Evolutionary conservation across 1,139 yeast genomes (phyloP), one percentile per base, ranked within the genome.

Genomic region (Debaryomyces sp.): DNA sequence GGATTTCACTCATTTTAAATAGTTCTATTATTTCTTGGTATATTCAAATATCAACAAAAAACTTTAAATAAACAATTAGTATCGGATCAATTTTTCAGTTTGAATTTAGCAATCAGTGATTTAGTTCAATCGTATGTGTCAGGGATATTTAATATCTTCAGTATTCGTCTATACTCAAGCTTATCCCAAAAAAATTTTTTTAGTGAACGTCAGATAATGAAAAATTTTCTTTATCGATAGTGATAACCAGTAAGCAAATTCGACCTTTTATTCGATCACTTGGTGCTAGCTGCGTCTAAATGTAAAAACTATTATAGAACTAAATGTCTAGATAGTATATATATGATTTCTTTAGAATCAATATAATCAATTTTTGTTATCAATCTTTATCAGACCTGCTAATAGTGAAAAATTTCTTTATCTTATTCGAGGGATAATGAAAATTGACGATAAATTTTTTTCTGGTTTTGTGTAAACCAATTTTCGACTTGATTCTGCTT

Each of bases 1-100:
- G 60, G 29, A 59, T 56, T 45, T 59, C 61, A 50, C 59, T 55
- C 53, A 58, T 54, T 18, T 23, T 44, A 12, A 2, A 2, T 29
- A 3, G 6, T 18, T 27, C 22, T 26, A 43, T 13, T 15, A 23
- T 6, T 36, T 35, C 26, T 21, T 13, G 12, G 35, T 6, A 13
- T 9, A 8, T n/a, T 15, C 29, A 12, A 37, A 22, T 18, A 37
- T 37, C 40, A 37, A 37, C 40, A 37, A 37, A 13, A 12, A n/a
- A n/a, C n/a, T n/a, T 12, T n/a, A 37, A 34, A 13, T 34, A 17
- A 34, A 17, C 18, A 13, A n/a, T 29, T 15, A 30, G 17, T 34
- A 18, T 18, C 24, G 24, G 37, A 17, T 18, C 35, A 9, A 32
- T 15, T 5, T 17, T 7, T 32, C 21, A 8, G 30, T 27, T 27